Percentiles rank a stretch among this genome's conserved stretches.
phyloP scores from a whole-genome alignment of 805 yeast genomes.

The Barnettozyma sucrosica region DNA sequence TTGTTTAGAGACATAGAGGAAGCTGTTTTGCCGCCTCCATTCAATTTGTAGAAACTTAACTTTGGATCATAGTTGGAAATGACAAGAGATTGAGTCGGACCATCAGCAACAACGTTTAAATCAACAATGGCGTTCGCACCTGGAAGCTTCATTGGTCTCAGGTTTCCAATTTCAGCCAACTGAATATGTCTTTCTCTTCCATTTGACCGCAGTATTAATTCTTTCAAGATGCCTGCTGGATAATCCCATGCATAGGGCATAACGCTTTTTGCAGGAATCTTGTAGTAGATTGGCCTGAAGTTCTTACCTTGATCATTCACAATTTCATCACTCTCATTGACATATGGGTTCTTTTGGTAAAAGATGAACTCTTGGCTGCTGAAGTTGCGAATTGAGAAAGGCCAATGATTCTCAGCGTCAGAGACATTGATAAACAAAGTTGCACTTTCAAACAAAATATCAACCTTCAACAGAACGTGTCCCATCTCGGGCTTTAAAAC shows the following conservation, averaged over 20 bases:
- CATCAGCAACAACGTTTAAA: conserved; percentile 91
- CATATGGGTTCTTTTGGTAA: conserved; percentile 76
- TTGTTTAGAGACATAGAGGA: conserved; percentile 30
- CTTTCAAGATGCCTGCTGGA: conserved; percentile 85
- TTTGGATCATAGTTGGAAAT: conserved; percentile 78
- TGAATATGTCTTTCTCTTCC: conserved; percentile 75
- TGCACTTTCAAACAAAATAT: conserved; percentile 72
- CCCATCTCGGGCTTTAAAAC: conserved; percentile 58
- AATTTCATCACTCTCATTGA: conserved; percentile 60
- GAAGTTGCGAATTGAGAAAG: conserved; percentile 84
- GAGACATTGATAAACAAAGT: conserved; percentile 71
- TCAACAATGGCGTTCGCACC: conserved; percentile 57
- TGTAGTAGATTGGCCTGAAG: conserved; percentile 75
- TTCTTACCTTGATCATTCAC: conserved; percentile 42
- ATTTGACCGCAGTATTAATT: conserved; percentile 64
- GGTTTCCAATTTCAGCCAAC: conserved; percentile 87
- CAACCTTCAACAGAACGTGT: conserved; percentile 66
- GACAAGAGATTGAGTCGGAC: conserved; percentile 84
- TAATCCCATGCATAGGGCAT: conserved; percentile 99
- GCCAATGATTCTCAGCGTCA: conserved; percentile 81
- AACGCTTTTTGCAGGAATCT: conserved; percentile 81
- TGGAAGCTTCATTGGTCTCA: conserved; percentile 79
- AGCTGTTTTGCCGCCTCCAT: conserved; percentile 23
- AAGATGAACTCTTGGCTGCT: conserved; percentile 81
- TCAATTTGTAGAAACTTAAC: conserved; percentile 62